Evolutionary conservation across 2,329 filamentous ascomycete species (phyloP).

Genomic region (Xylariaceae sp.): DNA sequence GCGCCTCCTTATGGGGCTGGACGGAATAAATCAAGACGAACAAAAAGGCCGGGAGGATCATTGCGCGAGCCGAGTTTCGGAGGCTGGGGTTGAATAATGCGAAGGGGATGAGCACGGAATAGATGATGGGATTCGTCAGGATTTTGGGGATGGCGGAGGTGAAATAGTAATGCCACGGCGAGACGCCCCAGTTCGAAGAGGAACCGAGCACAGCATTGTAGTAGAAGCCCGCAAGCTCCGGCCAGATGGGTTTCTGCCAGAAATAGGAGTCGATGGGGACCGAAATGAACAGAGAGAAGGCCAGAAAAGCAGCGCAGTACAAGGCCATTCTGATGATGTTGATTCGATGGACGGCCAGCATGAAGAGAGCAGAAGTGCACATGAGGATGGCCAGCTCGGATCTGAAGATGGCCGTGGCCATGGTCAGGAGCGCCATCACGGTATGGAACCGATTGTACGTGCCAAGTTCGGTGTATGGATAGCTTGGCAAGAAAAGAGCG

Average conservation of each 20-base stretch:
- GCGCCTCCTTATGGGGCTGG: conserved; percentile 92
- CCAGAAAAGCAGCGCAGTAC: conserved; percentile 59
- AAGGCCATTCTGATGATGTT: conserved; percentile 46
- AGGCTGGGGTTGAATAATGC: conserved; percentile 47
- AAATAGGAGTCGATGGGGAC: conserved; percentile 84
- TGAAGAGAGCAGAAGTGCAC: conserved; percentile 57
- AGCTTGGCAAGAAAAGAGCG: conserved; percentile 39
- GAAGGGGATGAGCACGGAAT: conserved; percentile 49
- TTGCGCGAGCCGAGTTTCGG: conserved; percentile 37
- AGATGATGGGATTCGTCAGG: conserved; percentile 70
- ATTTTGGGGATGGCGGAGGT: conserved; percentile 74
- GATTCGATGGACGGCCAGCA: conserved; percentile 43
- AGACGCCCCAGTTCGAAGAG: conserved; percentile 81
- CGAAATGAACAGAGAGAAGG: conserved; percentile 63
- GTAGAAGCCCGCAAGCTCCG: conserved; percentile 81
- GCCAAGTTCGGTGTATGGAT: too few species aligned
- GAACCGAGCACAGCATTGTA: conserved; percentile 85
- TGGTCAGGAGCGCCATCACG: conserved; percentile 68
- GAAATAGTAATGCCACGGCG: conserved; percentile 84
- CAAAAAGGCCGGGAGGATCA: conserved; percentile 61
- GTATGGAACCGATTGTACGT: conserved; percentile 29
- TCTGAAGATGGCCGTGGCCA: conserved; percentile 80
- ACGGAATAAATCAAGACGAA: conserved; percentile 79
- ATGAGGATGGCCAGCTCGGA: conserved; percentile 84
- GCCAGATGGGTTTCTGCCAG: conserved; percentile 86